Conservation (phyloP, 306 rosid species). For the Adenanthera pavonina region DNA sequence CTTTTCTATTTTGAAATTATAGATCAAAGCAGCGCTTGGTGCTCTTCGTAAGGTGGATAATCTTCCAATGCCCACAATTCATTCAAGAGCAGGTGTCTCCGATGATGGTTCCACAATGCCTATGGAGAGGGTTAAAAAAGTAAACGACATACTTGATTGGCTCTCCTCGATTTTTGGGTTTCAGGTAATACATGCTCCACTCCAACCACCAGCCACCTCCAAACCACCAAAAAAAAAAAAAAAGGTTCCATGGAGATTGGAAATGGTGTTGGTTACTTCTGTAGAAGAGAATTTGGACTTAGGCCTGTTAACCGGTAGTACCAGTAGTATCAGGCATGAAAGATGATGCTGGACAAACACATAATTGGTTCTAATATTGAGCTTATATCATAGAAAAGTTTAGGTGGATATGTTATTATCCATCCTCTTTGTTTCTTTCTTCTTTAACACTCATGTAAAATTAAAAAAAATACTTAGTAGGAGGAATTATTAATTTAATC, state of each 20-base stretch:
- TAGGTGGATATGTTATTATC: neutral
- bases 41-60: conserved; percentile 54
- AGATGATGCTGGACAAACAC: neutral
- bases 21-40: conserved; percentile 67
- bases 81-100: conserved; percentile 27
- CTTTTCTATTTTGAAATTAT: conserved; percentile 31
- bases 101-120: conserved; percentile 39
- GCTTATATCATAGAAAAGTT: neutral
- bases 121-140: conserved; percentile 54
- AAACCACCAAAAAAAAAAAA: neutral
- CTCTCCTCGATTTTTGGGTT: conserved; percentile 66
- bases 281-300: neutral
- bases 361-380: neutral
- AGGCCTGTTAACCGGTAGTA: neutral
- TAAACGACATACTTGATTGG: conserved; percentile 72
- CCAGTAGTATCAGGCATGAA: neutral
- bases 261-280: neutral
- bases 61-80: conserved; percentile 71
- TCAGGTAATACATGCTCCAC: conserved; percentile 52
- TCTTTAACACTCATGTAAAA: neutral
- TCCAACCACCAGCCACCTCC: neutral
- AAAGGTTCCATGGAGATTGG: neutral
- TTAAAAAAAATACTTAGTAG: neutral
- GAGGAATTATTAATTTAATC: neutral
- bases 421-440: neutral